Conservation (phyloP, 345 rosid genomes). For the Psidium guajava region DNA sequence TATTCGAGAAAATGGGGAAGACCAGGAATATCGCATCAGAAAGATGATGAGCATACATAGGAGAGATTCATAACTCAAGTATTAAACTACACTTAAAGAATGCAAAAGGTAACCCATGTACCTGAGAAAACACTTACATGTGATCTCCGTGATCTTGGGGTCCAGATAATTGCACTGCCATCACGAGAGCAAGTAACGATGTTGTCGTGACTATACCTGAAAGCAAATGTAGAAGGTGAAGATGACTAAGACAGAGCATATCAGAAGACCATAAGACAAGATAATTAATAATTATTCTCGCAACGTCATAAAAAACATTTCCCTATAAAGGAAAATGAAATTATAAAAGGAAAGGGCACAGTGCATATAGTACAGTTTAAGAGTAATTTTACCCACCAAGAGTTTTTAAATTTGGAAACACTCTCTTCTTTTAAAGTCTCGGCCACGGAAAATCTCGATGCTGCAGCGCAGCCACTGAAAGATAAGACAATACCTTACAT, state of each 20-base stretch:
- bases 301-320: background rate
- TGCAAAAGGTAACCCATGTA: background rate
- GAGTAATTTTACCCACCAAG: conserved; percentile 43
- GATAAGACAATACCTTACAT: conserved; percentile 9
- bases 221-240: conserved; percentile 1
- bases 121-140: conserved; percentile 36
- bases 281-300: background rate
- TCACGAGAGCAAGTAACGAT: conserved; percentile 98
- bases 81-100: background rate
- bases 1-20: background rate
- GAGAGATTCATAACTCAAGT: background rate
- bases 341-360: background rate
- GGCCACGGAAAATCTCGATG: conserved; percentile 57
- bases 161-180: conserved; percentile 99
- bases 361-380: background rate
- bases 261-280: background rate
- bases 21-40: background rate
- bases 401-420: conserved; percentile 76
- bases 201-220: conserved; percentile 87
- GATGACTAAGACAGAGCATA: background rate
- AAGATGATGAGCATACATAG: background rate
- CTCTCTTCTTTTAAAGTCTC: conserved; percentile 74
- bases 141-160: conserved; percentile 84
- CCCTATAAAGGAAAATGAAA: background rate
- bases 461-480: conserved; percentile 87